phyloP scores from a whole-genome alignment of 2,329 filamentous ascomycete species.

The Colletotrichum musae region DNA sequence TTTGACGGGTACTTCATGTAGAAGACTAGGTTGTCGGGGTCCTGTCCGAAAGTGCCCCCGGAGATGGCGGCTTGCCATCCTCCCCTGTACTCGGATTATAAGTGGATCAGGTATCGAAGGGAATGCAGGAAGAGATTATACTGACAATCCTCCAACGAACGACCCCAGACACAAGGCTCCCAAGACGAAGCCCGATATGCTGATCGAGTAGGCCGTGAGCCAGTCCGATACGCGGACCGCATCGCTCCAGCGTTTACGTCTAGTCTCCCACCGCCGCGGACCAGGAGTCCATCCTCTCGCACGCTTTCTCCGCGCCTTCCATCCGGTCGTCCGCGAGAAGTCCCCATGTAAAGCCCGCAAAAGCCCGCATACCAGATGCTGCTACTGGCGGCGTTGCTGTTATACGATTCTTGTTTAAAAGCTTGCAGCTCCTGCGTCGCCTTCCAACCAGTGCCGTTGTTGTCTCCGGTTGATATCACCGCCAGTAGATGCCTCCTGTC shows the following conservation, averaged over 20 bases:
- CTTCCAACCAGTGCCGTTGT: too few relatives aligned
- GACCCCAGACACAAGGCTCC: background rate
- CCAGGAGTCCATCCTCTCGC: background rate
- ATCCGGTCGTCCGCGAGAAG: background rate
- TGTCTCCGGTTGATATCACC: background rate
- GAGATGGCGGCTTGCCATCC: conserved; percentile 3
- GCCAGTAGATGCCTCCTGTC: conserved; percentile 9
- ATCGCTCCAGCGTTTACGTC: background rate
- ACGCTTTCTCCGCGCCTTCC: background rate
- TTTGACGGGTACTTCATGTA: background rate
- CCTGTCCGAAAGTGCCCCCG: background rate
- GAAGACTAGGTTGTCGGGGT: background rate
- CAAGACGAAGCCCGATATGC: background rate
- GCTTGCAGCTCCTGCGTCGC: too few relatives aligned
- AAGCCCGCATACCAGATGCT: too few relatives aligned
- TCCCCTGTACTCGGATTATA: background rate
- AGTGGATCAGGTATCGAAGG: background rate
- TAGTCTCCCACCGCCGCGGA: background rate
- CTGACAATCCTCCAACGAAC: conserved; percentile 8
- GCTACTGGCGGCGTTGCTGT: too few relatives aligned
- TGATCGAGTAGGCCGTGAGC: background rate
- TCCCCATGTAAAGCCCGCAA: too few relatives aligned
- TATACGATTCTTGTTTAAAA: too few relatives aligned
- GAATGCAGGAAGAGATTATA: background rate
- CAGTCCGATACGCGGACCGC: background rate